Percentiles rank a stretch among this genome's conserved stretches.
These are phyloP conservation scores for Agaricus blazei DNA, from an alignment of 768 basidiomycete genomes.

Conservation along the genomic window DNA sequence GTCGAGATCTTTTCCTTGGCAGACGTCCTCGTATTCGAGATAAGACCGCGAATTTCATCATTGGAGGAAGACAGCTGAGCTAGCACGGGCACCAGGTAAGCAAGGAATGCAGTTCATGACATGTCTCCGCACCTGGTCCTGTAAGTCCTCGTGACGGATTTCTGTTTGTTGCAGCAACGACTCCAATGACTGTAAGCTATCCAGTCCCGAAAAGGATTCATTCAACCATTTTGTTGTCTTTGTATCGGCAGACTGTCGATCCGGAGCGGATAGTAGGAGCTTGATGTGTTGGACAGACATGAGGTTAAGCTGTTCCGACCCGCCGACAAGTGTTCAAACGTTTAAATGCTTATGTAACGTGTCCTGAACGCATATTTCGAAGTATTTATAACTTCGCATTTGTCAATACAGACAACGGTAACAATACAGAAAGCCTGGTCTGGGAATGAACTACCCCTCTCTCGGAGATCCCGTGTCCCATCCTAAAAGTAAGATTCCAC, in stretches of 20 bases:
- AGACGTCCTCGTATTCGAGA: constrained; percentile 41
- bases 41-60: constrained; percentile 36
- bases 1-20: constrained; percentile 49
- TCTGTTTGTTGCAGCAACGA: constrained; percentile 37
- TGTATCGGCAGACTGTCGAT: constrained; percentile 26
- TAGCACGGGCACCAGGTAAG: constrained; percentile 38
- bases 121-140: constrained; percentile 37
- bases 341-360: no score
- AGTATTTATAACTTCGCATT: no score
- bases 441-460: no score
- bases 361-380: no score
- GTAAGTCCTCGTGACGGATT: constrained; percentile 32
- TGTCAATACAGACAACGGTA: no score
- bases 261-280: constrained; percentile 45
- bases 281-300: constrained; percentile 35
- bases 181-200: constrained; percentile 47
- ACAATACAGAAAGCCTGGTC: no score
- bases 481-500: no score
- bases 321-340: no score
- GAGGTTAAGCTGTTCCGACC: constrained; percentile 9
- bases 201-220: constrained; percentile 38
- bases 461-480: no score
- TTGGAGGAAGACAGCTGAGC: constrained; percentile 58
- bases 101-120: constrained; percentile 12
- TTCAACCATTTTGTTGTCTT: constrained; percentile 38